phyloP scores from a whole-genome alignment of 352 stramenopile genomes.

The Globisporangium viniferum region DNA sequence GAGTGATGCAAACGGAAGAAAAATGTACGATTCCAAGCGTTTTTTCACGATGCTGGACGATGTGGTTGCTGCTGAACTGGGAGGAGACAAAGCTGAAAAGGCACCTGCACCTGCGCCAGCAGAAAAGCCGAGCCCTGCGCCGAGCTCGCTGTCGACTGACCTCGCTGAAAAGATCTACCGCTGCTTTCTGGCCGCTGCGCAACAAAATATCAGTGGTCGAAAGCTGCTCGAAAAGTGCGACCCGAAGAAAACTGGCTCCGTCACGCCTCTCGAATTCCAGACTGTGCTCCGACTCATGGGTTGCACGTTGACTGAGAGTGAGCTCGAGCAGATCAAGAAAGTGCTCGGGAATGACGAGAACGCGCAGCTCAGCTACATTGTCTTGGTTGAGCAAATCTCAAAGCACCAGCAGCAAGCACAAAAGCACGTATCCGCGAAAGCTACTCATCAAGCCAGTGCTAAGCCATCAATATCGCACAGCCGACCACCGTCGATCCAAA shows the following conservation, averaged over 20 bases:
- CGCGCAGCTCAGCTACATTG: constrained; percentile 47
- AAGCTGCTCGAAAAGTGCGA: constrained; percentile 78
- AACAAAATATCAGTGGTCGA: constrained; percentile 72
- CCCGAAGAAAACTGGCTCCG: constrained; percentile 37
- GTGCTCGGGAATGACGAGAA: constrained; percentile 40
- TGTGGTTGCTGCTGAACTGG: constrained; percentile 24
- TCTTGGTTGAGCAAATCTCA: constrained; percentile 46
- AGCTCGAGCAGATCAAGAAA: constrained; percentile 51
- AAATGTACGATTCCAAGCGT: constrained; percentile 29
- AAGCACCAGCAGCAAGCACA: constrained; percentile 25
- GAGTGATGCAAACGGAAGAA: constrained; percentile 24
- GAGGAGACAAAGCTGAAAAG: constrained; percentile 13
- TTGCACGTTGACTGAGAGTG: constrained; percentile 44
- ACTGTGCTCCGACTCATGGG: constrained; percentile 78
- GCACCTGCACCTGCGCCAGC: constrained; percentile 4
- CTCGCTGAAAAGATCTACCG: constrained; percentile 65
- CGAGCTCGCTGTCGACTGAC: constrained; percentile 11
- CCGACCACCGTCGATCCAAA: constrained; percentile 3
- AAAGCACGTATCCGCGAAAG: neutral
- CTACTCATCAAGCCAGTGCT: neutral
- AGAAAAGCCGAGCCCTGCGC: neutral
- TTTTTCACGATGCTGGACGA: constrained; percentile 28
- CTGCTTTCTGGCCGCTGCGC: constrained; percentile 61
- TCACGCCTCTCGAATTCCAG: constrained; percentile 68
- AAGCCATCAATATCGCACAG: neutral